phyloP scores from a whole-genome alignment of 139 green algal species.

The Haematococcus lacustris region DNA sequence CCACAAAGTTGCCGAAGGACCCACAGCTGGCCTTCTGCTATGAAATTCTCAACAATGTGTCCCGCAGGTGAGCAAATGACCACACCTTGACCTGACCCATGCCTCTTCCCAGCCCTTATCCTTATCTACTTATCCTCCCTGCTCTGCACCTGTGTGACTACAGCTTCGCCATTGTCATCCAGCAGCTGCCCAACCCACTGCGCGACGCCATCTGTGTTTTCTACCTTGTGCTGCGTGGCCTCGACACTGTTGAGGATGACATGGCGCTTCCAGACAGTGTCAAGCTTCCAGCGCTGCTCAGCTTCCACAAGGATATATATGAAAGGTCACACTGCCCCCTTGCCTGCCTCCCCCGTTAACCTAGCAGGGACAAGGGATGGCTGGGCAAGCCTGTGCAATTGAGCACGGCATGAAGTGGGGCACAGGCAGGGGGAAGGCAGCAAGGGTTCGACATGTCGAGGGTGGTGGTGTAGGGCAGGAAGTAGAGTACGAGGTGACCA shows the following conservation, averaged over 20 bases:
- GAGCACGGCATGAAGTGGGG: too few species aligned
- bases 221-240: slow-evolving; percentile 82
- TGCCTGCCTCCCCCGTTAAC: too few species aligned
- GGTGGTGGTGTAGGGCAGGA: too few species aligned
- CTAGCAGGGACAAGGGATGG: too few species aligned
- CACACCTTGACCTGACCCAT: too few species aligned
- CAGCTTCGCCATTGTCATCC: slow-evolving; percentile 93
- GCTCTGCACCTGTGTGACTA: neutral
- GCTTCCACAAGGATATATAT: slow-evolving; percentile 70
- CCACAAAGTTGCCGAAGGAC: slow-evolving; percentile 64
- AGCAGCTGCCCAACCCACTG: slow-evolving; percentile 81
- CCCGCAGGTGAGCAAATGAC: slow-evolving; percentile 59
- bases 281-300: slow-evolving; percentile 76
- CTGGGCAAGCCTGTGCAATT: too few species aligned
- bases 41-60: slow-evolving; percentile 91
- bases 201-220: slow-evolving; percentile 83
- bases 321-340: too few species aligned
- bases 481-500: too few species aligned
- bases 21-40: slow-evolving; percentile 88
- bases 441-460: too few species aligned
- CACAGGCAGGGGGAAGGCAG: too few species aligned
- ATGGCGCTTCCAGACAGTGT: slow-evolving; percentile 71
- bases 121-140: neutral
- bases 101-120: too few species aligned
- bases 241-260: slow-evolving; percentile 96